phyloP scores from a whole-genome alignment of 495 filamentous ascomycete genomes.

The Tuber brumale region DNA sequence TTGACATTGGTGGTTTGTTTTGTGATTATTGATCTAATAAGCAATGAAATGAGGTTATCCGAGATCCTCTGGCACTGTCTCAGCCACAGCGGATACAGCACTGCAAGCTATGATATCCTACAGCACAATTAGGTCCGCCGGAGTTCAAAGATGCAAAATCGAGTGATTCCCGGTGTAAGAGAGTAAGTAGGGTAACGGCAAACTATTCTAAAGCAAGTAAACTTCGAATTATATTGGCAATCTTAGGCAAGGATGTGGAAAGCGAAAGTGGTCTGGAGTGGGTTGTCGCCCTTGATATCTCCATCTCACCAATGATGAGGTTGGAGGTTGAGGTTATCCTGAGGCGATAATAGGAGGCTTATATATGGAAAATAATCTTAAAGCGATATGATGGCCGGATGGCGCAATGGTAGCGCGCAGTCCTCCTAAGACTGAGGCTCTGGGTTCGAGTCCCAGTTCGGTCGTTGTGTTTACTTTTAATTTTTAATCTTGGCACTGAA shows the following conservation, averaged over 20 bases:
- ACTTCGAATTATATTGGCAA: not conserved
- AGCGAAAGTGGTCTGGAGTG: not conserved
- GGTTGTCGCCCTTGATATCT: not conserved
- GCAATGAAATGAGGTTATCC: too few species aligned
- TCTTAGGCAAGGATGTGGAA: not conserved
- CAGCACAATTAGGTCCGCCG: not conserved
- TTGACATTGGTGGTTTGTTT: too few species aligned
- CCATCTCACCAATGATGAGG: not conserved
- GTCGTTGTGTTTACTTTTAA: conserved; percentile 17
- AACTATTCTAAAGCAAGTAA: not conserved
- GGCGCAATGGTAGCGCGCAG: conserved; percentile 39
- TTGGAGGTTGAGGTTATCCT: not conserved
- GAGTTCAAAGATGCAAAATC: not conserved
- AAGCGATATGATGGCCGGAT: conserved; percentile 16
- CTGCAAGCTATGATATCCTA: too few species aligned
- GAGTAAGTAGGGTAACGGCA: not conserved
- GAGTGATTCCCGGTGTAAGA: not conserved
- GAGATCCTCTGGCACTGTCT: too few species aligned
- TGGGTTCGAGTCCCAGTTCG: conserved; percentile 41
- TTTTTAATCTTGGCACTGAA: not conserved
- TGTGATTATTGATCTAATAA: too few species aligned
- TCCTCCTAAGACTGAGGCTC: conserved; percentile 39
- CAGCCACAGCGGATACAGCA: too few species aligned
- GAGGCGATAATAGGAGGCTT: not conserved
- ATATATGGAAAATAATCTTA: not conserved